Percentiles rank a stretch among this genome's conserved stretches.
phyloP scores from a whole-genome alignment of 352 stramenopile genomes.

The Bremia lactucae region DNA sequence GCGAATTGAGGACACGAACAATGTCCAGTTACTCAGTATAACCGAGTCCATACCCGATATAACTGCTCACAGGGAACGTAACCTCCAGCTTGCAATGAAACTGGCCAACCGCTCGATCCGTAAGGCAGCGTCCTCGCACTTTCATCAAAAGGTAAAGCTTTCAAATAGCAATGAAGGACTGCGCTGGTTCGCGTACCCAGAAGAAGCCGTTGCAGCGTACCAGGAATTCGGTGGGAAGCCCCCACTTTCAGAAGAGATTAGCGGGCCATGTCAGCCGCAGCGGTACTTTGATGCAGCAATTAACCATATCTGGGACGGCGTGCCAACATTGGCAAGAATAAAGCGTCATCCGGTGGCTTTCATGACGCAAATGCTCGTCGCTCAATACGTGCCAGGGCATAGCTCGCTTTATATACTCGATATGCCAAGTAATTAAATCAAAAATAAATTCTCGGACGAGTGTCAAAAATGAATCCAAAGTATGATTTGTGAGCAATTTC shows the following conservation, averaged over 20 bases:
- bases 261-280: slow-evolving; percentile 22
- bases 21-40: background rate
- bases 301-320: slow-evolving; percentile 13
- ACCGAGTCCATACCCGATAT: slow-evolving; percentile 10
- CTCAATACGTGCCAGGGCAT: slow-evolving; percentile 7
- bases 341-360: slow-evolving; percentile 11
- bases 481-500: no score
- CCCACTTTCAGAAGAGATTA: slow-evolving; percentile 15
- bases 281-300: slow-evolving; percentile 15
- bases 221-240: slow-evolving; percentile 7
- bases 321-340: slow-evolving; percentile 14
- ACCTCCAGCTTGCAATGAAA: slow-evolving; percentile 12
- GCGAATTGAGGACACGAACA: slow-evolving; percentile 6
- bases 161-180: slow-evolving; percentile 13
- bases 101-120: slow-evolving; percentile 13
- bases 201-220: slow-evolving; percentile 13
- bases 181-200: slow-evolving; percentile 27
- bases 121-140: slow-evolving; percentile 3
- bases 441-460: no score
- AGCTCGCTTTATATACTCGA: no score
- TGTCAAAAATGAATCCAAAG: no score
- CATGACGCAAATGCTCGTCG: slow-evolving; percentile 6
- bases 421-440: no score
- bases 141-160: slow-evolving; percentile 8
- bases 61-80: slow-evolving; percentile 7